Base-by-base conservation (phyloP, 441 rosid species). In the Capsella rubella region DNA sequence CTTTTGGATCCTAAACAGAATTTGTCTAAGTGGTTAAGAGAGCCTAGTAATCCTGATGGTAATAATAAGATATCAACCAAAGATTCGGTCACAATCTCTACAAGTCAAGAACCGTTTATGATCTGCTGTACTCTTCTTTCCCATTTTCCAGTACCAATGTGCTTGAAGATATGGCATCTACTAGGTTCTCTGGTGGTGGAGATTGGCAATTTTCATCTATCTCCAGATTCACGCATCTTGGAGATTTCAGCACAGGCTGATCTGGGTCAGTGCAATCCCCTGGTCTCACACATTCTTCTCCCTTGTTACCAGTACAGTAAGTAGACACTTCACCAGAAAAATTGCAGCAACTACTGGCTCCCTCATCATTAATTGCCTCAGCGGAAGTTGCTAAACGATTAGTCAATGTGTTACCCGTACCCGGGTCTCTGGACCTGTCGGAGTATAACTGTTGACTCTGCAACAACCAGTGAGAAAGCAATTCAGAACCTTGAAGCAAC, bases 261-360 rank as follows among this genome's bases (percentile, higher is more conserved):
- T 37, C 61, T 62, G 78, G 46, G 39, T 65, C 70, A 31, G 45
- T 73, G 35, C 59, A 25, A 43, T 42, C 53, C 63, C 71, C 79
- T 39, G 78, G 50, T 46, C 69, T 21, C 37, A 42, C 40, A 54
- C 49, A 34, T 63, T 71, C 69, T 67, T 75, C 69, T 73, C 74
- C 87, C 73, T 75, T 60, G 29, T 9, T 49, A 69, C 65, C 6
- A 13, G 87, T 81, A 81, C 87, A 82, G 71, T 64, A 81, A 0
- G 87, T 87, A 79, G 85, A 85, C 46, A 82, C 80, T 62, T 88
- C 87, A 27, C 69, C 78, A 54, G 89, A 79, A 78, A 81, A 67
- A 81, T 80, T 79, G 40, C 71, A 56, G 70, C 57, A 60, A 69
- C 68, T n/a, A 37, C 67, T 71, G 39, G 75, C 64, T 77, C 57